phyloP scores from a whole-genome alignment of 2,329 filamentous ascomycete species.

The Alternaria angustiovoidea region DNA sequence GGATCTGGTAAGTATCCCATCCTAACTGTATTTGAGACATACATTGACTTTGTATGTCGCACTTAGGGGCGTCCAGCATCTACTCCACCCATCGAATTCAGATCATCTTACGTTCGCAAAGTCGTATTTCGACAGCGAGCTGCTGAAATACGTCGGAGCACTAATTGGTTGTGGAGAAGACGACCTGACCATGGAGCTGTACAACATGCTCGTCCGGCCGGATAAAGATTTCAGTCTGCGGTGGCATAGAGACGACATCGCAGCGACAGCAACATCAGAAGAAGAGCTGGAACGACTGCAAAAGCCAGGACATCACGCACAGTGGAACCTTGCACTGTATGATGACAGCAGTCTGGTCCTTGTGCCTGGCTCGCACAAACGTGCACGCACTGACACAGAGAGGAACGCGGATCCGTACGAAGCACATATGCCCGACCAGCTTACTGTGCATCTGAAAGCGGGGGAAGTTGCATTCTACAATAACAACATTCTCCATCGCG shows the following conservation, averaged over 20 bases:
- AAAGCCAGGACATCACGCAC: constrained; percentile 74
- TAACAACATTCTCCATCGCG: constrained; percentile 84
- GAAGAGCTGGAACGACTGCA: constrained; percentile 71
- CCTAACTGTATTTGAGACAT: background rate
- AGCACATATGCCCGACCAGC: constrained; percentile 66
- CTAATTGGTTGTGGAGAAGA: constrained; percentile 64
- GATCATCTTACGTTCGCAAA: constrained; percentile 68
- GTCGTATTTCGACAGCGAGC: constrained; percentile 74
- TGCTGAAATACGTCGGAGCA: constrained; percentile 70
- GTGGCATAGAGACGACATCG: constrained; percentile 88
- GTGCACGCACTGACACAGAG: constrained; percentile 75
- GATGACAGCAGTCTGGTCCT: constrained; percentile 76
- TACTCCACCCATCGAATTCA: constrained; percentile 76
- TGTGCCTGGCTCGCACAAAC: constrained; percentile 77
- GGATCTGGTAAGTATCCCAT: constrained; percentile 67
- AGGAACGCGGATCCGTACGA: constrained; percentile 72
- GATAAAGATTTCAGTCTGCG: constrained; percentile 74
- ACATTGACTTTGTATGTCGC: background rate
- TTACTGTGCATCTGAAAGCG: constrained; percentile 70
- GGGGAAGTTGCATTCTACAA: constrained; percentile 90
- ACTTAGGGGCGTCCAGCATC: constrained; percentile 77
- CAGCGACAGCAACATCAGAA: constrained; percentile 68
- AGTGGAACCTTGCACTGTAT: constrained; percentile 87
- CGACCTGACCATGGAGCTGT: constrained; percentile 83
- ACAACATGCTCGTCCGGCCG: constrained; percentile 83